Base-by-base conservation (phyloP, 1,139 yeast genomes). In the Arxiozyma slooffiae region DNA sequence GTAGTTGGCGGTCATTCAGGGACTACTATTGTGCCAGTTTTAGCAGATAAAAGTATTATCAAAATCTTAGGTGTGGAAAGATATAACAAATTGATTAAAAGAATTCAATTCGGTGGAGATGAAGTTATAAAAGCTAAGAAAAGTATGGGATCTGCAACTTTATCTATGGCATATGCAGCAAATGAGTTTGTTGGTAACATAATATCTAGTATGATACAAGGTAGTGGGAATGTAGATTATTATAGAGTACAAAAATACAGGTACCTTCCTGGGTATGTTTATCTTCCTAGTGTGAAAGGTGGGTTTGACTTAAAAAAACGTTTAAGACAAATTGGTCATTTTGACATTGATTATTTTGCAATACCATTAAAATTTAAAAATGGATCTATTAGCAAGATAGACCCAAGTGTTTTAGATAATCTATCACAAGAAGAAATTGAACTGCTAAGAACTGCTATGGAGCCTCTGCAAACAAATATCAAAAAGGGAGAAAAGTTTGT, bases 1-100 rank as follows among this genome's bases (percentile, higher is more conserved):
- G 86, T 83, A 38, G 73, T 83, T 60, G 90, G 89, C 46, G 89
- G 90, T 43, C 90, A 83, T 63, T 82, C 88, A 0, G 89, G 88
- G 51, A 84, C 79, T 61, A 82, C 89, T 21, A 83, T 83, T 60
- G 84, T 83, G 22, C 89, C 90, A 38, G 67, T 78, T 53, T 55
- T 69, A 50, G 46, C 53, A 47, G 60, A 59, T 52, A 52, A 56
- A 48, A 47, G 52, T 16, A 37, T 52, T 9, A 37, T 38, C 16
- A 41, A 43, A 47, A 40, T 48, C 21, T 45, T 54, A 48, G 48
- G 62, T 64, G 58, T 66, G 41, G 55, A 69, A 14, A 67, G 70
- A 45, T 75, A 75, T 60, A 70, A 72, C 37, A 69, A 67, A 18
- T 77, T 80, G 51, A 69, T 82, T 39, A 67, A 80, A 59, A 71